A percentile compares a stretch with the other conserved stretches of the same genome.
Conservation (phyloP, 768 basidiomycete species). For the Hypholoma sublateritium region DNA sequence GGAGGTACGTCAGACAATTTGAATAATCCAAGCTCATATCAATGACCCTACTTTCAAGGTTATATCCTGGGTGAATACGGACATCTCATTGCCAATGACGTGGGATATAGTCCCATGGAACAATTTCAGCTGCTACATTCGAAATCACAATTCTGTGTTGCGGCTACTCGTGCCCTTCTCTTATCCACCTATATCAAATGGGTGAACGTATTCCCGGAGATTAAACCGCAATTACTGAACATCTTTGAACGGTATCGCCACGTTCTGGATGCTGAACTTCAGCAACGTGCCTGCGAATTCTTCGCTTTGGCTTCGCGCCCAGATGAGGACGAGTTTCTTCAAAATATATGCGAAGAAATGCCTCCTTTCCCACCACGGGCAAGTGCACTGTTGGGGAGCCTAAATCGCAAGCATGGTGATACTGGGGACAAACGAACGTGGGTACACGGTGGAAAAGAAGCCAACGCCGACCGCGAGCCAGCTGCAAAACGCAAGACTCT, state of each 20-base stretch:
- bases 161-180: conserved; percentile 87
- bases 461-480: conserved; percentile 72
- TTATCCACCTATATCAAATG: conserved; percentile 99
- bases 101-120: conserved; percentile 89
- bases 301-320: conserved; percentile 80
- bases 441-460: conserved; percentile 93
- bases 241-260: conserved; percentile 98
- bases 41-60: conserved; percentile 41
- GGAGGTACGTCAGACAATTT: conserved; percentile 58
- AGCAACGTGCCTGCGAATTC: conserved; percentile 98
- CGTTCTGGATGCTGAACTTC: conserved; percentile 94
- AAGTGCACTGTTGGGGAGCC: conserved; percentile 81
- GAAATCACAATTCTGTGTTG: conserved; percentile 93
- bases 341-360: conserved; percentile 98
- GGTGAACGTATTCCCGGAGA: conserved; percentile 99
- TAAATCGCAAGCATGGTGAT: conserved; percentile 88
- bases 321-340: conserved; percentile 90
- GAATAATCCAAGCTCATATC: conserved; percentile 1
- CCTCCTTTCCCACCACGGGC: conserved; percentile 97
- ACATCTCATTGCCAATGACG: conserved; percentile 93
- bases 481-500: conserved; percentile 53
- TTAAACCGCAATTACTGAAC: conserved; percentile 89
- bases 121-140: conserved; percentile 92
- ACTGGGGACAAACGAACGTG: conserved; percentile 96
- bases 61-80: conserved; percentile 99